Base-by-base conservation (phyloP, 78 protist species). In the slime mould (Dictyostelium discoideum) region DNA sequence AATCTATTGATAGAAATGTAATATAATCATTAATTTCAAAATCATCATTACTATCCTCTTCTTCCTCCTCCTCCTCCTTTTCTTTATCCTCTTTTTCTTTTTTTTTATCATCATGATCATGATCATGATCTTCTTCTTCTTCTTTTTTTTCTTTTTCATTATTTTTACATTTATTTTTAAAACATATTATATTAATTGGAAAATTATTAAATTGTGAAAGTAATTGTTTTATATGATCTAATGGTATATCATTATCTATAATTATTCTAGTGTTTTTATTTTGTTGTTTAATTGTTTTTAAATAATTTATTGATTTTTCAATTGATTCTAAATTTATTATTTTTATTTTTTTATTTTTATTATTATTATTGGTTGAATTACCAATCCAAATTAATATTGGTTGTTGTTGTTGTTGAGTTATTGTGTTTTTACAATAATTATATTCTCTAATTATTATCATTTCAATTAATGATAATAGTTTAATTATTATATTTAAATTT, bases 401-500 rank as follows among this genome's bases (percentile, higher is more conserved):
- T 42, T 9, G 24, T 5, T 87, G 9, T 6, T 9, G 44, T 42
- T 9, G 24, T 5, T 87, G 9, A 6, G 0, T 22, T 20, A 22
- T 63, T 22, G 5, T 22, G 5, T 60, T 60, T 18, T 20, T 63
- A 63, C 0, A 50, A 50, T 7, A 6, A 50, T 50, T 50, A 13
- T 50, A 63, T 63, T 63, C 93, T 29, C 86, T 77, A 3, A 87
- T 20, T 29, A 26, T 22, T 5, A 80, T 2, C 86, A 87, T 79
- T 42, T 80, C 48, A 5, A 79, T 14, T 29, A 87, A 24, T 29
- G 82, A 24, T 42, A 80, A 11, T 65, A 87, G 13, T 65, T 87
- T 87, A 13, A 87, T 9, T 44, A 87, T n/a, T 69, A n/a, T 2
- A 29, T 69, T 10, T 69, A 69, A 14, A 69, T 26, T 69, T 13